Evolutionary conservation across 495 filamentous ascomycete genomes (phyloP).

Genomic region (Aeminium ludgeri): DNA sequence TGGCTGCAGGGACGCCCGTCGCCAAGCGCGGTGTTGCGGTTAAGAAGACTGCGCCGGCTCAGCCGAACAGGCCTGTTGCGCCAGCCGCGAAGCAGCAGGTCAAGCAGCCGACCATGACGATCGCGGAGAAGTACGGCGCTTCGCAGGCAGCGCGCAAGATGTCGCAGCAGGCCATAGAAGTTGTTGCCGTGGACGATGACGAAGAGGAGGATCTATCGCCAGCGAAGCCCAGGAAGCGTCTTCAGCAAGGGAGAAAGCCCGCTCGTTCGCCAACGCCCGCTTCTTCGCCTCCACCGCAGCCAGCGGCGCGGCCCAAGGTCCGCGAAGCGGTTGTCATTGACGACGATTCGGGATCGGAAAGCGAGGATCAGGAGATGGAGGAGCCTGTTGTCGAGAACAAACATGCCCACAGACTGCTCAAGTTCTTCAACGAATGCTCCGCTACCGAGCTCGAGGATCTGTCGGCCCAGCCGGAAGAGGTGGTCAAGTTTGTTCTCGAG

Average conservation of each 20-base stretch:
- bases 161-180: neutral
- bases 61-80: slow-evolving; percentile 3
- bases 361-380: slow-evolving; percentile 26
- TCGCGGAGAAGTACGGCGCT: slow-evolving; percentile 44
- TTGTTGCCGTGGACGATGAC: slow-evolving; percentile 6
- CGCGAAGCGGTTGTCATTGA: slow-evolving; percentile 11
- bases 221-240: slow-evolving; percentile 29
- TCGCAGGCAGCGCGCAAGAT: slow-evolving; percentile 23
- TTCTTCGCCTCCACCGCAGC: slow-evolving; percentile 11
- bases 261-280: slow-evolving; percentile 28
- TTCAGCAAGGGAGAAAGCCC: slow-evolving; percentile 44
- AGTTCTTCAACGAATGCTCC: slow-evolving; percentile 69
- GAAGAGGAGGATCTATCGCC: slow-evolving; percentile 5
- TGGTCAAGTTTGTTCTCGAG: slow-evolving; percentile 46
- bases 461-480: slow-evolving; percentile 48
- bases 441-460: slow-evolving; percentile 59
- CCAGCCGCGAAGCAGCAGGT: slow-evolving; percentile 38
- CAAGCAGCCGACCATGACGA: slow-evolving; percentile 38
- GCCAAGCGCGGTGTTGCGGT: slow-evolving; percentile 11
- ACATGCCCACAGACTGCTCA: slow-evolving; percentile 44
- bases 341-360: slow-evolving; percentile 41
- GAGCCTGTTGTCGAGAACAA: slow-evolving; percentile 9
- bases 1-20: slow-evolving; percentile 15
- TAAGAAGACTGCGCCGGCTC: neutral
- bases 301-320: slow-evolving; percentile 18